Evolutionary conservation across 2,329 filamentous ascomycete species (phyloP).

Genomic region (Clonostachys rhizophaga): DNA sequence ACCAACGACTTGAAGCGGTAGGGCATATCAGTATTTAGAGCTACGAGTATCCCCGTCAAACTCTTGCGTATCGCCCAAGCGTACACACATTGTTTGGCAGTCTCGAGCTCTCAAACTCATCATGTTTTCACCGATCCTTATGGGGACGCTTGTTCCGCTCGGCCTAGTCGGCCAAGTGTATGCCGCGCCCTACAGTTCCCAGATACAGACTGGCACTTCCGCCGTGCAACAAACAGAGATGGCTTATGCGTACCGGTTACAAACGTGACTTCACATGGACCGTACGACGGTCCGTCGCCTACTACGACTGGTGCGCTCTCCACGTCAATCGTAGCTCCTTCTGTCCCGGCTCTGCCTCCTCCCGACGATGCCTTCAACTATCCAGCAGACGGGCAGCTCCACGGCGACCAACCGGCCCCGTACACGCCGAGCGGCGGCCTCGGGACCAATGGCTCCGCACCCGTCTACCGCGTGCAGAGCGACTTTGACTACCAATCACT

Average conservation of each 20-base stretch:
- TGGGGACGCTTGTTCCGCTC: background rate
- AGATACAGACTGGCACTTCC: background rate
- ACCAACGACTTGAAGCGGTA: too few species aligned
- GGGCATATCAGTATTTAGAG: too few species aligned
- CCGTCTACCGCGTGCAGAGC: constrained; percentile 72
- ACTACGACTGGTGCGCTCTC: constrained; percentile 62
- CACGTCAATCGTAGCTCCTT: constrained; percentile 49
- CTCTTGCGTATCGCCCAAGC: too few species aligned
- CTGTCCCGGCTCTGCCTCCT: constrained; percentile 53
- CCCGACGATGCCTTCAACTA: constrained; percentile 63
- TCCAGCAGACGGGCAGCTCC: constrained; percentile 64
- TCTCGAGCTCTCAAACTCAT: too few species aligned
- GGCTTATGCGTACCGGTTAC: constrained; percentile 28
- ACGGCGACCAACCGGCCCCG: constrained; percentile 63
- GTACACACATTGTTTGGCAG: too few species aligned
- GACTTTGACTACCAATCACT: constrained; percentile 83
- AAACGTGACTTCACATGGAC: constrained; percentile 63
- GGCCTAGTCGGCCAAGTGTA: background rate
- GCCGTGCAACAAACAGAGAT: background rate
- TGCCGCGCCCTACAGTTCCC: background rate
- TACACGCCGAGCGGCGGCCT: constrained; percentile 70
- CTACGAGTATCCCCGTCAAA: too few species aligned
- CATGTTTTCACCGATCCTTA: too few species aligned
- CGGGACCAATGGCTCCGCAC: constrained; percentile 72
- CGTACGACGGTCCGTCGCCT: constrained; percentile 61